phyloP scores from a whole-genome alignment of 768 basidiomycete genomes.

The Nevesoporus exiguus region DNA sequence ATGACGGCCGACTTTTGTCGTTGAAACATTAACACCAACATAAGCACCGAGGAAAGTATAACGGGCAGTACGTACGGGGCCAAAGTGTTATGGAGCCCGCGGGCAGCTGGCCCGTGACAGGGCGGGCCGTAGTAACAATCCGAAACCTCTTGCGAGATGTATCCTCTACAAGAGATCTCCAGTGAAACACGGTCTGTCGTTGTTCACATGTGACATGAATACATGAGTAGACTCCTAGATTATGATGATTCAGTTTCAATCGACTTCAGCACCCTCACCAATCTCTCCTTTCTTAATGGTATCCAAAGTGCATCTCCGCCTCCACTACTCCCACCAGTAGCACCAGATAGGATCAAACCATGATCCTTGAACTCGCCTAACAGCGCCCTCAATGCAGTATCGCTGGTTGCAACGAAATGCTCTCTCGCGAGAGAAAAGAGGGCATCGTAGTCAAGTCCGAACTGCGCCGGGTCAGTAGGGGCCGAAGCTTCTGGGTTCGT shows the following conservation, averaged over 20 bases:
- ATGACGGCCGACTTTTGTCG: too few relatives aligned
- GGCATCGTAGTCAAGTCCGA: conserved; percentile 60
- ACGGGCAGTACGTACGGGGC: too few relatives aligned
- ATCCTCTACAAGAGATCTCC: neutral
- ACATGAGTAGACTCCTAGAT: conserved; percentile 4
- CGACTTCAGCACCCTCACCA: conserved; percentile 45
- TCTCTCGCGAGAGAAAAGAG: conserved; percentile 75
- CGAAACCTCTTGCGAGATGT: too few relatives aligned
- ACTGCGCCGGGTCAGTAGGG: conserved; percentile 37
- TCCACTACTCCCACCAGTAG: conserved; percentile 41
- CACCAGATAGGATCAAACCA: conserved; percentile 59
- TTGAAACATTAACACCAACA: too few relatives aligned
- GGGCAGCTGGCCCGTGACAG: too few relatives aligned
- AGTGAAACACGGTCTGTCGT: neutral
- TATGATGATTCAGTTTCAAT: conserved; percentile 22
- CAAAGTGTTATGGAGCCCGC: too few relatives aligned
- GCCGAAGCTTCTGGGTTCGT: conserved; percentile 5
- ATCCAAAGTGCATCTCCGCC: conserved; percentile 76
- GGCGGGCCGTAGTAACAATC: too few relatives aligned
- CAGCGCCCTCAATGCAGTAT: conserved; percentile 76
- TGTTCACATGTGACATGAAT: neutral
- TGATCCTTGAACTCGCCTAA: conserved; percentile 93
- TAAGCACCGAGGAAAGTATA: too few relatives aligned
- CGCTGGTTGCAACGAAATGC: conserved; percentile 85
- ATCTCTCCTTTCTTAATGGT: conserved; percentile 73